Percentiles rank a stretch among this genome's conserved stretches.
phyloP scores from a whole-genome alignment of 306 rosid genomes.

The Geum urbanum region DNA sequence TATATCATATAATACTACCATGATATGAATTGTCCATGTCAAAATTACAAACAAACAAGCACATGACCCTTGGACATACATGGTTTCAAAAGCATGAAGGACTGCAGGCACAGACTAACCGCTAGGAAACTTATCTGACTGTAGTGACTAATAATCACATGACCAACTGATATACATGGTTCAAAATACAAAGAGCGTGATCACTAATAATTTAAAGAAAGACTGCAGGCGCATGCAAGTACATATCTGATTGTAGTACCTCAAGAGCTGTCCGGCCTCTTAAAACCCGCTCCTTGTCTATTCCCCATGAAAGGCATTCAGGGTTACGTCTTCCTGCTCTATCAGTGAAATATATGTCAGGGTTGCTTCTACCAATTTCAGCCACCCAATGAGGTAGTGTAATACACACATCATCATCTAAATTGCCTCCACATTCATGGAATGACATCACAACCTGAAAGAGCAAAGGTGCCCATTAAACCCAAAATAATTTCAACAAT shows the following conservation, averaged over 20 bases:
- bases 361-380: conserved; percentile 95
- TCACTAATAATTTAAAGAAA: neutral
- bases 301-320: conserved; percentile 98
- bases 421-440: conserved; percentile 98
- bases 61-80: no score
- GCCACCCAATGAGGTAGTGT: conserved; percentile 98
- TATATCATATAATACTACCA: neutral
- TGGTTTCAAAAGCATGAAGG: no score
- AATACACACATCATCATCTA: conserved; percentile 93
- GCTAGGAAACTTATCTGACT: no score
- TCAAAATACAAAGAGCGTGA: neutral
- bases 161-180: neutral
- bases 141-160: no score
- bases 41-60: neutral
- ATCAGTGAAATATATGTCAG: conserved; percentile 90
- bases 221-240: conserved; percentile 10
- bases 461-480: conserved; percentile 22
- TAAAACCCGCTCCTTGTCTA: conserved; percentile 91
- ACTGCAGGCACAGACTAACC: no score
- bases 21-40: neutral
- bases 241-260: conserved; percentile 44
- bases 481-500: conserved; percentile 24
- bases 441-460: conserved; percentile 86
- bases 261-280: conserved; percentile 95
- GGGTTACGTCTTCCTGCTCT: conserved; percentile 95